These are phyloP conservation scores for Thuidium tamariscinum DNA, from an alignment of 225 moss, liverwort and hornwort genomes.

Conservation along the genomic window DNA sequence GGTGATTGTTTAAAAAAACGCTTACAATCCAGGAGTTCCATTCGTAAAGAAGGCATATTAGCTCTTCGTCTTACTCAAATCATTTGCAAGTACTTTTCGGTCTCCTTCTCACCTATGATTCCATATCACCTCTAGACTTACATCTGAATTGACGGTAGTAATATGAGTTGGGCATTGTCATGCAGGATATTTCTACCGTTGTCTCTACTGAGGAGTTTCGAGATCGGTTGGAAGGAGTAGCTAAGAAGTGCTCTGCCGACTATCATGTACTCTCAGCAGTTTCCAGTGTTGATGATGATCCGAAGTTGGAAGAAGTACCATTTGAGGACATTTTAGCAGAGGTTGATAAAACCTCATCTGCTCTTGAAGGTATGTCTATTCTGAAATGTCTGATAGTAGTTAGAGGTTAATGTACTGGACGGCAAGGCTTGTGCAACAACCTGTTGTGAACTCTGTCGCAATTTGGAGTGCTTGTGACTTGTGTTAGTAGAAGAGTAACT, in stretches of 20 bases:
- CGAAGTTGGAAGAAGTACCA: slow-evolving; percentile 10
- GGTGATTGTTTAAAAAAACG: neutral
- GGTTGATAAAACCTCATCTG: slow-evolving; percentile 35
- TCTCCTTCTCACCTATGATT: neutral
- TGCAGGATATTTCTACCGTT: slow-evolving; percentile 73
- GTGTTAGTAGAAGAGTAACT: neutral
- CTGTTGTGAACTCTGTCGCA: neutral
- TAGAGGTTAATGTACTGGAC: neutral
- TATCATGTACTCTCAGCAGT: slow-evolving; percentile 55
- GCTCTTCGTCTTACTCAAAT: neutral
- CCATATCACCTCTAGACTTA: neutral
- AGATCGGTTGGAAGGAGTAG: slow-evolving; percentile 52
- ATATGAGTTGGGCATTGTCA: neutral
- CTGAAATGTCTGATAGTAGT: neutral
- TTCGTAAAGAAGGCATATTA: neutral
- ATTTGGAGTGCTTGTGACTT: neutral
- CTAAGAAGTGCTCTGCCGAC: slow-evolving; percentile 56
- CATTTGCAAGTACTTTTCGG: neutral
- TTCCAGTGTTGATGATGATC: slow-evolving; percentile 14
- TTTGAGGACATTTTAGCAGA: slow-evolving; percentile 48
- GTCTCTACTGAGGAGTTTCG: slow-evolving; percentile 67
- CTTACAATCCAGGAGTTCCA: neutral
- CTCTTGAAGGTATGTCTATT: slow-evolving; percentile 40
- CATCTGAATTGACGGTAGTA: neutral
- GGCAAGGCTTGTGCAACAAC: neutral